Base-by-base conservation (phyloP, 2,329 filamentous ascomycete species). In the Alternaria consortialis region DNA sequence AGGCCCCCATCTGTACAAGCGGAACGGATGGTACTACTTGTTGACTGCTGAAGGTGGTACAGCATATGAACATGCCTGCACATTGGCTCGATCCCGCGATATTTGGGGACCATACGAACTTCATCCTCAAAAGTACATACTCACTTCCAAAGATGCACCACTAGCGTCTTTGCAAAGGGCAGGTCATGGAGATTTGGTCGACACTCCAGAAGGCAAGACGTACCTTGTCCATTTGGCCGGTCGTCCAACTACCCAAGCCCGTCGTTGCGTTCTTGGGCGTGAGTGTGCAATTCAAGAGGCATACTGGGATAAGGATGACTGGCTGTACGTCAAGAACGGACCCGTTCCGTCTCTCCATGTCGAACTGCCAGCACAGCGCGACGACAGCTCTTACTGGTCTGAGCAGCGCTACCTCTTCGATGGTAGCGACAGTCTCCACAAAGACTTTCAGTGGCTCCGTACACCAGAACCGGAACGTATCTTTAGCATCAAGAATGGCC, bases 311-410 rank as follows among this genome's bases (percentile, higher is more conserved):
- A 77, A 85, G 11, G 85, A 89, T 46, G 87, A 86, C 68, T 89
- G 87, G 87, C 79, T 88, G 4, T 88, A 88, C 61, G 79, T 89
- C 44, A 88, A 88, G 73, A 79, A 85, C 56, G 86, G 87, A 0
- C 85, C 76, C 3, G 64, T 76, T 7, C 76, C 76, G 9, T 77
- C 86, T 1, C 77, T 89, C 1, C 64, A 71, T 42, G 72, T 77
- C 23, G 72, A 77, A 4, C 58, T 77, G 3, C 74, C 73, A 0
- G 72, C 65, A 5, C 58, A 64, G 11, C 70, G 71, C 8, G 68
- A 77, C 51, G 74, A 77, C 32, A 66, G 65, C 2, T 50, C 64
- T 0, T 78, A 78, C 61, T 27, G 81, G 82, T 6, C 81, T 77
- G 63, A 81, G 80, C 57, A 87, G 64, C 63, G 70, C 8, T 74